Base-by-base conservation (phyloP, 2,329 filamentous ascomycete genomes). In the Cladosporium sphaerospermum region DNA sequence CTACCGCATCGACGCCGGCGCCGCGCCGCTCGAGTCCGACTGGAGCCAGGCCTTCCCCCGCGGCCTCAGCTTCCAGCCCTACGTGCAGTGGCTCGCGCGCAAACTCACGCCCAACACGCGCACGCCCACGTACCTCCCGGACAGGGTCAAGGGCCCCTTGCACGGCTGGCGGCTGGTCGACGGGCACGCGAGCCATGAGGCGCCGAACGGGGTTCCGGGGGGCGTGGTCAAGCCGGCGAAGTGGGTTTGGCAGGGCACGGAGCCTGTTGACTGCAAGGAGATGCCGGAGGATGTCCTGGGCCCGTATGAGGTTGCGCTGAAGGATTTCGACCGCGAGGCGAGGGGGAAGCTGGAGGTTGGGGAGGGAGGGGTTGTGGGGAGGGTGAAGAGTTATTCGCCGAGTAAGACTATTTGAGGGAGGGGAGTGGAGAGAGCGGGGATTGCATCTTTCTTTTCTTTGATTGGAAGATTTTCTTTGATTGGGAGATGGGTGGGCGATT, bases 1-100 rank as follows among this genome's bases (percentile, higher is more conserved):
- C 9, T 61, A 61, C 8, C 63, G 67, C 5, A 64, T 69, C 34
- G 65, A 68, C 39, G 56, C 65, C n/a, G 64, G 60, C 11, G 67
- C 64, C 18, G 49, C 60, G 10, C 61, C 55, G 36, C 59, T 65
- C 13, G 66, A 68, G 51, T 56, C 62, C 9, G 58, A 66, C 42
- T 56, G 57, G 44, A 45, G 40, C 32, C 45, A 56, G 14, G 55
- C 54, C 6, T 57, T 64, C 46, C 56, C 59, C 1, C 40, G 44
- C 34, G 57, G 57, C 2, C 52, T 49, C 45, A 58, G 52, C 44
- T 48, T 64, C 23, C 59, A 54, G 48, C 60, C 62, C 1, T 45
- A 58, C 10, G 7, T 68, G 6, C 48, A 57, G 5, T 54, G 42
- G 31, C 43, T 14, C 36, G 57, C 54, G 14, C 56, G 47, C 31